A percentile compares a stretch with the other conserved stretches of the same genome.
These are phyloP conservation scores for Epichloe glyceriae DNA, from an alignment of 2,329 filamentous ascomycete genomes.

Conservation along the genomic window DNA sequence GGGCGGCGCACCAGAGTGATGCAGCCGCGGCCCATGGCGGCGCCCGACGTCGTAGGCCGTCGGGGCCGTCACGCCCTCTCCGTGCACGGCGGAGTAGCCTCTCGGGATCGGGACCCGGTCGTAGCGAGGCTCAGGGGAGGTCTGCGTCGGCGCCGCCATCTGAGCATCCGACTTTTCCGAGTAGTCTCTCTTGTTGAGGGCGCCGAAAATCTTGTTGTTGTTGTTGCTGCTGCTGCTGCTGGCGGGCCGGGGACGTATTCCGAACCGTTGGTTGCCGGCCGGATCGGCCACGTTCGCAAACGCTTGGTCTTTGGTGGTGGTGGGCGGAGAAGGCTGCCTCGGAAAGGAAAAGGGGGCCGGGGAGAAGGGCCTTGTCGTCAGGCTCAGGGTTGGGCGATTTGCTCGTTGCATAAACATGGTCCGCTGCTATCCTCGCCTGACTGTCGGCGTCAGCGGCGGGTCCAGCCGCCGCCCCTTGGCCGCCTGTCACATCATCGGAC, in stretches of 20 bases:
- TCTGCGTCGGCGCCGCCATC: neutral
- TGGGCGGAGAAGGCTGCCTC: neutral
- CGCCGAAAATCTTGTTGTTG: conserved; percentile 18
- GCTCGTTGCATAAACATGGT: neutral
- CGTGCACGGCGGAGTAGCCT: conserved; percentile 24
- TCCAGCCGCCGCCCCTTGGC: too few relatives aligned
- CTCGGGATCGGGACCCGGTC: conserved; percentile 24
- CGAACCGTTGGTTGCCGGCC: neutral
- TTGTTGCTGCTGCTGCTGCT: conserved; percentile 7
- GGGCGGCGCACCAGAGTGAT: conserved; percentile 6
- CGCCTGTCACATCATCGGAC: neutral
- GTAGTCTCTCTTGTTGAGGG: conserved; percentile 20
- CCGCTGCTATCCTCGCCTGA: too few relatives aligned
- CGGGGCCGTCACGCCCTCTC: conserved; percentile 20
- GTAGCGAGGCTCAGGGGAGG: conserved; percentile 23
- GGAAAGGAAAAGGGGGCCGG: neutral
- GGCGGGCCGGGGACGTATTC: neutral
- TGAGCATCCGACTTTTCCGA: conserved; percentile 13
- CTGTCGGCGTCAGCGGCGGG: neutral
- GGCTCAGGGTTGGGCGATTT: neutral
- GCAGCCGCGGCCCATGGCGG: neutral
- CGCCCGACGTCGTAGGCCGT: conserved; percentile 15
- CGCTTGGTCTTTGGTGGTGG: neutral
- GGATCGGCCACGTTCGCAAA: neutral
- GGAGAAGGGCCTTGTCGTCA: too few relatives aligned